These are phyloP conservation scores for Malassezia japonica DNA, from an alignment of 1,284 basidiomycete genomes.

Conservation along the genomic window DNA sequence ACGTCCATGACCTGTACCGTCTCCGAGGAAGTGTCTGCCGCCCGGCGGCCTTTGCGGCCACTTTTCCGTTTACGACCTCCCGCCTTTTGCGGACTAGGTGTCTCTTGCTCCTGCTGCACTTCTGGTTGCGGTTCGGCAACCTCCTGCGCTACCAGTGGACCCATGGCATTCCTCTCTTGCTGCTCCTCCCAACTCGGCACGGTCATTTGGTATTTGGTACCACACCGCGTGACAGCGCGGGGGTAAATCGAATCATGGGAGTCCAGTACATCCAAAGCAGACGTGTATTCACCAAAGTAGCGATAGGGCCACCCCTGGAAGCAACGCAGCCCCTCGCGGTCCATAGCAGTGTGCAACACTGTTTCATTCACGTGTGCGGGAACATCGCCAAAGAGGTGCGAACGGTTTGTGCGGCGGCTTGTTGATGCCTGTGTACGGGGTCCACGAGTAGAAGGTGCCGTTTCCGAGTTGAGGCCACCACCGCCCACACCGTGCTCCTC, in stretches of 20 bases:
- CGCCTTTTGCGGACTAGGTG: background rate
- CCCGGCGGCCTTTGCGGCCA: no score
- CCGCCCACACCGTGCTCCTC: slow-evolving; percentile 19
- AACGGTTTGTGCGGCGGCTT: slow-evolving; percentile 17
- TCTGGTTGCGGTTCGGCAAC: no score
- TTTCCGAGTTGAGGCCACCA: slow-evolving; percentile 15
- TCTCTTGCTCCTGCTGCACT: background rate
- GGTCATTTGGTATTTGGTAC: slow-evolving; percentile 70
- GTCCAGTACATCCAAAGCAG: slow-evolving; percentile 59
- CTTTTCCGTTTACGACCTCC: background rate
- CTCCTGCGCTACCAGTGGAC: background rate
- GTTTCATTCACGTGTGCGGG: slow-evolving; percentile 20
- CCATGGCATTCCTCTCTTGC: slow-evolving; percentile 6
- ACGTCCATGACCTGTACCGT: no score
- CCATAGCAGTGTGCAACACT: slow-evolving; percentile 20
- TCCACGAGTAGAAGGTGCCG: background rate
- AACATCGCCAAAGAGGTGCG: slow-evolving; percentile 15
- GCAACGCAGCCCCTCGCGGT: slow-evolving; percentile 55
- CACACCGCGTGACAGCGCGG: slow-evolving; percentile 73
- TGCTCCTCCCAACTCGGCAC: slow-evolving; percentile 40
- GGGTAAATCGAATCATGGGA: slow-evolving; percentile 90
- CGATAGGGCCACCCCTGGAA: slow-evolving; percentile 92
- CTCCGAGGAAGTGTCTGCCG: no score
- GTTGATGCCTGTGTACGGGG: background rate
- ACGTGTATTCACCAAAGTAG: slow-evolving; percentile 86